A percentile compares a stretch with the other conserved stretches of the same genome.
Evolutionary conservation across 108 stramenopile genomes (phyloP).

Genomic region (Cyclotella sp.): DNA sequence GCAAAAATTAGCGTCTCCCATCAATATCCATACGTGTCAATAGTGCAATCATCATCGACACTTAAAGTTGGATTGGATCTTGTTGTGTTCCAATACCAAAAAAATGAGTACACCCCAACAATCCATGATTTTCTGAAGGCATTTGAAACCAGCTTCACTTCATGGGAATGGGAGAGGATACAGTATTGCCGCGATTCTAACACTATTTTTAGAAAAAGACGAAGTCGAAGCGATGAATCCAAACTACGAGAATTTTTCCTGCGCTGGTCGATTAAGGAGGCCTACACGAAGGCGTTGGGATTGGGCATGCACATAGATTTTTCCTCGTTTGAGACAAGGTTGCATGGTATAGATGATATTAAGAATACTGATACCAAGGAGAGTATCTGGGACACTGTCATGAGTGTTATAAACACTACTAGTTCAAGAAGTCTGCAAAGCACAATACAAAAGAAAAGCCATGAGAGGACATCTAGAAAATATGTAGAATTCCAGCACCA

Average conservation of each 20-base stretch:
- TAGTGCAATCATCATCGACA: constrained; percentile 40
- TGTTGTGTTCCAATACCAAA: constrained; percentile 63
- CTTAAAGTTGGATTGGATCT: constrained; percentile 64
- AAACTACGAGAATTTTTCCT: constrained; percentile 71
- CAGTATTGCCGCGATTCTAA: neutral
- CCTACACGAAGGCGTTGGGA: constrained; percentile 86
- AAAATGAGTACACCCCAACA: constrained; percentile 49
- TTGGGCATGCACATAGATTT: constrained; percentile 73
- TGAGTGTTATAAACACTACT: neutral
- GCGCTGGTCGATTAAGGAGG: constrained; percentile 88
- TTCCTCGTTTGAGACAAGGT: constrained; percentile 59
- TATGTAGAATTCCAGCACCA: neutral
- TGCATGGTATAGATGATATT: constrained; percentile 25
- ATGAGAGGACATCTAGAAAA: neutral
- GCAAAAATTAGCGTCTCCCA: constrained; percentile 73
- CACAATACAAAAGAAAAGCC: neutral
- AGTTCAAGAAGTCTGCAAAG: neutral
- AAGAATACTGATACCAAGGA: neutral
- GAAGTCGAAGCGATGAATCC: constrained; percentile 35
- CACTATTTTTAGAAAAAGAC: neutral
- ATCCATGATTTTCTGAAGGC: constrained; percentile 64
- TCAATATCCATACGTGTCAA: constrained; percentile 80
- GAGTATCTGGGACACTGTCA: constrained; percentile 14
- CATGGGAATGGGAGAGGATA: constrained; percentile 70
- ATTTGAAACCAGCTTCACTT: constrained; percentile 61